A percentile compares a stretch with the other conserved stretches of the same genome.
phyloP scores from a whole-genome alignment of 2,329 filamentous ascomycete species.

The Pseudovirgaria hyperparasitica region DNA sequence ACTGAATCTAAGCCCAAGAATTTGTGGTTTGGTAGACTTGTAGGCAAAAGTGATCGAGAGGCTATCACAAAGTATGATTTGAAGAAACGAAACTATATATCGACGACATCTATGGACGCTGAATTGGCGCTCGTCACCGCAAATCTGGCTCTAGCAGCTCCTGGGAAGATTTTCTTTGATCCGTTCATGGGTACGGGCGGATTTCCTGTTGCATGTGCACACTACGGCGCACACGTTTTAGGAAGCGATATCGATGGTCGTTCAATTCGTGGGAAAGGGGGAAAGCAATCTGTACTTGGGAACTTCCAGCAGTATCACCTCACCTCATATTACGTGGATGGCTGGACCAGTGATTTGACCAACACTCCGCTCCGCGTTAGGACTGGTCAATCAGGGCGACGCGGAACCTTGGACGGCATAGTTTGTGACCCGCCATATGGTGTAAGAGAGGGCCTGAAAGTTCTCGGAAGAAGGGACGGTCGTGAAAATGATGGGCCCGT shows the following conservation, averaged over 20 bases:
- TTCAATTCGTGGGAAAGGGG: conserved; percentile 60
- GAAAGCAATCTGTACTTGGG: conserved; percentile 40
- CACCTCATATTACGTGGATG: conserved; percentile 53
- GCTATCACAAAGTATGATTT: conserved; percentile 66
- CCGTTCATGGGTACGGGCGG: conserved; percentile 93
- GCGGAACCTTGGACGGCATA: conserved; percentile 68
- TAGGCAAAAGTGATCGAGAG: conserved; percentile 55
- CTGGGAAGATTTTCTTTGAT: conserved; percentile 82
- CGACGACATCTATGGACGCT: conserved; percentile 94
- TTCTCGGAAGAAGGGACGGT: conserved; percentile 63
- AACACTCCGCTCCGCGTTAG: conserved; percentile 49
- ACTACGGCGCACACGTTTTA: conserved; percentile 73
- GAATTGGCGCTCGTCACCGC: conserved; percentile 85
- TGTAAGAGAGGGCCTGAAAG: conserved; percentile 79
- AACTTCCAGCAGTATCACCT: conserved; percentile 83
- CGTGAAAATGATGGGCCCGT: conserved; percentile 39
- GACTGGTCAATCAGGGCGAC: conserved; percentile 24
- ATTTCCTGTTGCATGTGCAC: conserved; percentile 78
- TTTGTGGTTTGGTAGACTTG: conserved; percentile 59
- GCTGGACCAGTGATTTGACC: conserved; percentile 76
- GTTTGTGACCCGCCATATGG: conserved; percentile 95
- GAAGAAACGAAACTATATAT: conserved; percentile 88
- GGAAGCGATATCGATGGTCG: conserved; percentile 92
- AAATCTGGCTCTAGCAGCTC: conserved; percentile 71
- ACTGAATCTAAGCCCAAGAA: conserved; percentile 38